Conservation (phyloP, 805 yeast species). For the Kodamaea nitidulidarum region DNA sequence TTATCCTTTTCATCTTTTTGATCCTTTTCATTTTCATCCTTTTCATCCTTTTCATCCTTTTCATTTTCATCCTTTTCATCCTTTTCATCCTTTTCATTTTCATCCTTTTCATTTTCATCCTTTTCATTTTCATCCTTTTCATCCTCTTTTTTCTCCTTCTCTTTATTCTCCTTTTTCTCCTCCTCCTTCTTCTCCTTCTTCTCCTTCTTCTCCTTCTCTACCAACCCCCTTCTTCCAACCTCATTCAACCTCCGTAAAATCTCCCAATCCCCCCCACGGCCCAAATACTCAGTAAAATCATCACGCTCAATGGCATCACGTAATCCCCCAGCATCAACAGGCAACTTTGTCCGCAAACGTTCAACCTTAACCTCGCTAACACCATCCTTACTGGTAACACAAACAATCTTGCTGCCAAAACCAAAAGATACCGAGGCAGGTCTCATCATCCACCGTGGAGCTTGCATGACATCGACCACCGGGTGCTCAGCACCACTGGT, state of each 20-base stretch:
- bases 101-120: background rate
- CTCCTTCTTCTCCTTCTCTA: constrained; percentile 20
- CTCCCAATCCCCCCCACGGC: constrained; percentile 62
- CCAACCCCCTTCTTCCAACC: constrained; percentile 48
- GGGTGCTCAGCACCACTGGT: constrained; percentile 70
- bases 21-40: no score
- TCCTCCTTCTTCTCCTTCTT: constrained; percentile 6
- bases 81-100: constrained; percentile 5
- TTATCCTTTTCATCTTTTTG: background rate
- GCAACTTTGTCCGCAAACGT: constrained; percentile 27
- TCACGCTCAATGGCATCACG: constrained; percentile 53
- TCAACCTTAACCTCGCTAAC: constrained; percentile 41
- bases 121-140: constrained; percentile 4
- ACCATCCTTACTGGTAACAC: constrained; percentile 40
- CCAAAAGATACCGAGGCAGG: constrained; percentile 80
- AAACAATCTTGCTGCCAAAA: constrained; percentile 85
- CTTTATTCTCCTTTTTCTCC: background rate
- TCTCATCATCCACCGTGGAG: constrained; percentile 84
- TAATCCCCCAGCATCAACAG: constrained; percentile 41
- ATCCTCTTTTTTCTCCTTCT: constrained; percentile 5
- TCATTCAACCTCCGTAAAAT: constrained; percentile 49
- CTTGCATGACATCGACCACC: constrained; percentile 64
- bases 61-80: background rate
- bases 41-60: background rate
- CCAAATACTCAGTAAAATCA: constrained; percentile 53